A percentile compares a stretch with the other conserved stretches of the same genome.
phyloP scores from a whole-genome alignment of 108 stramenopile species.

The Parietichytrium sp. region DNA sequence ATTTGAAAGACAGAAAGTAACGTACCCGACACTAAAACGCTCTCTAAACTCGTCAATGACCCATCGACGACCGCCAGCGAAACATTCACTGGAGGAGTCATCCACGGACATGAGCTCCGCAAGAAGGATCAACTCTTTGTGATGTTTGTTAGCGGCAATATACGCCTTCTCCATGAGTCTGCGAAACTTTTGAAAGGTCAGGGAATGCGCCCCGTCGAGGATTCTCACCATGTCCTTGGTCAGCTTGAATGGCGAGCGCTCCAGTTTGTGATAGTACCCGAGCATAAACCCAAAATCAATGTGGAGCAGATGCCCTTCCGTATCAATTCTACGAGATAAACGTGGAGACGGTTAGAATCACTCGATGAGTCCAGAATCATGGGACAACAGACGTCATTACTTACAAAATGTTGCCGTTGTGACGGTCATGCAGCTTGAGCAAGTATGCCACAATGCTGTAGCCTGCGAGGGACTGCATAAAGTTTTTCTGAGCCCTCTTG shows the following conservation, averaged over 20 bases:
- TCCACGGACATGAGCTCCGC: slow-evolving; percentile 89
- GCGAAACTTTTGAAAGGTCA: slow-evolving; percentile 69
- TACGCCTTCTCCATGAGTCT: slow-evolving; percentile 83
- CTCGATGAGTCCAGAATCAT: too few species aligned
- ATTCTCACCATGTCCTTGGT: slow-evolving; percentile 92
- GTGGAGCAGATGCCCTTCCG: slow-evolving; percentile 91
- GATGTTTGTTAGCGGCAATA: slow-evolving; percentile 72
- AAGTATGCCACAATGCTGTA: slow-evolving; percentile 93
- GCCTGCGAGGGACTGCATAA: slow-evolving; percentile 73
- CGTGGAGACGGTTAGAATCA: too few species aligned
- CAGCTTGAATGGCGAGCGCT: slow-evolving; percentile 95
- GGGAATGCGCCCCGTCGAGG: slow-evolving; percentile 71
- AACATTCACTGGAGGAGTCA: slow-evolving; percentile 85
- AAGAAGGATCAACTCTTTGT: slow-evolving; percentile 76
- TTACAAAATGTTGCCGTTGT: slow-evolving; percentile 93
- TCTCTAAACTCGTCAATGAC: slow-evolving; percentile 74
- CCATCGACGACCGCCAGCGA: slow-evolving; percentile 54
- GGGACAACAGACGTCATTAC: too few species aligned
- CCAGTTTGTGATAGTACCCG: slow-evolving; percentile 89
- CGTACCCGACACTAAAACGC: slow-evolving; percentile 79
- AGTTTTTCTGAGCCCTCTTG: slow-evolving; percentile 50
- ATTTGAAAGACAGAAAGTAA: too few species aligned
- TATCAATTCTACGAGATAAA: too few species aligned
- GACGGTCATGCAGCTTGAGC: slow-evolving; percentile 92
- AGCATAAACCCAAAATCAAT: slow-evolving; percentile 99